Evolutionary conservation across 352 stramenopile genomes (phyloP), one percentile per base, ranked within the genome.

Genomic region (Phytophthora brassicae): DNA sequence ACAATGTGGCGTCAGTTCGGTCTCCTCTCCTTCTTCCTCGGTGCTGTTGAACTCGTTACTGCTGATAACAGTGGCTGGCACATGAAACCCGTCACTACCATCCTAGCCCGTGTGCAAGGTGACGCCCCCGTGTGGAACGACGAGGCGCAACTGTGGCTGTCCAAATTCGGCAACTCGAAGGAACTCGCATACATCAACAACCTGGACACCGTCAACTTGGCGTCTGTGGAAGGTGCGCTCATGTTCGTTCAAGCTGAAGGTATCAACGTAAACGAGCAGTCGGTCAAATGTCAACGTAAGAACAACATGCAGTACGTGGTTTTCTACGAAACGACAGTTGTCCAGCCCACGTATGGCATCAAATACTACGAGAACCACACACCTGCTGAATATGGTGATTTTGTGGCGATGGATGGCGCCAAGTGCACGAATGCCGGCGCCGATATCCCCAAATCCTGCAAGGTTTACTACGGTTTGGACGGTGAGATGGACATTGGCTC

Each of bases 161-260:
- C 66, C 23, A 77, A 66, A 42, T 85, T 71, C 56, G 79, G 71
- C 38, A 67, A 72, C 63, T 74, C 76, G 20, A 69, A 56, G 35
- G 68, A 75, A 7, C 29, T 65, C 0, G 59, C 68, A 19, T 86
- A 82, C 51, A 33, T 33, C 31, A 70, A 68, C 45, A 68, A 67
- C 14, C 66, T 90, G 11, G 81, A 89, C 68, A 84, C 76, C 11
- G 75, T 88, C 61, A 89, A 88, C 74, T 84, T 68, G 56, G 75
- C 74, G 6, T 77, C 61, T 2, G 74, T 90, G 23, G 81, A 90
- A 64, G 81, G 81, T 17, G 78, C 74, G 17, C 62, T 90, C 39
- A 86, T 86, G 81, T 90, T 75, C 64, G 70, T 88, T 47, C 81
- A 90, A 64, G 72, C 77, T 19, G 77, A 90, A 54, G 72, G 78